Evolutionary conservation across 2,329 filamentous ascomycete species (phyloP).

Genomic region (Calonectria fujianensis): DNA sequence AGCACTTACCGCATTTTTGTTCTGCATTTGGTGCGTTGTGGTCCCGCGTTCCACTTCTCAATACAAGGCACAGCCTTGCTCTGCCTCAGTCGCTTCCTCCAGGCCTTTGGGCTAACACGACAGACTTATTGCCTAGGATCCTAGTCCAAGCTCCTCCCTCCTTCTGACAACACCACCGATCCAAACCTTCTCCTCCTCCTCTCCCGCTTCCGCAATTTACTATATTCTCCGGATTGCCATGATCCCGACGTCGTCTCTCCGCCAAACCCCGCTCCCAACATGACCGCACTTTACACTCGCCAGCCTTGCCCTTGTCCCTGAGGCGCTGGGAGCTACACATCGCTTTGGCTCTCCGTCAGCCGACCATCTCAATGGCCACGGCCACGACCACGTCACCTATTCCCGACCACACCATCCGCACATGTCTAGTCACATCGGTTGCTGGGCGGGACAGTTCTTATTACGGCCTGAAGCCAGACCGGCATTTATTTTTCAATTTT

Average conservation of each 20-base stretch:
- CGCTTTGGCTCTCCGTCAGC: constrained; percentile 25
- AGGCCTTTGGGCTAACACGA: constrained; percentile 33
- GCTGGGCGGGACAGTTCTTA: constrained; percentile 19
- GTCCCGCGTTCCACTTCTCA: neutral
- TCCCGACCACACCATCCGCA: constrained; percentile 14
- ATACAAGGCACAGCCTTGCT: constrained; percentile 32
- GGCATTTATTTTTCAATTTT: constrained; percentile 51
- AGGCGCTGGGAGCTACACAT: constrained; percentile 26
- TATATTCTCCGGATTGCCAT: neutral
- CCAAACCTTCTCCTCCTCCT: constrained; percentile 16
- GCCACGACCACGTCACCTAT: constrained; percentile 32
- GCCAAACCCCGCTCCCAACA: neutral
- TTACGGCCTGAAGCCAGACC: constrained; percentile 47
- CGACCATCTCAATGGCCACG: constrained; percentile 21
- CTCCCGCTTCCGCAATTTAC: neutral
- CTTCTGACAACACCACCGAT: constrained; percentile 34
- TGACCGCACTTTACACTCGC: neutral
- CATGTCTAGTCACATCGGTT: constrained; percentile 23
- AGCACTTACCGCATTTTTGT: neutral
- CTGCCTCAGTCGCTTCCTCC: constrained; percentile 13
- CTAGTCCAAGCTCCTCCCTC: constrained; percentile 36
- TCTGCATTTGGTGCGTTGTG: constrained; percentile 1
- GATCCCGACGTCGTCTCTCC: neutral
- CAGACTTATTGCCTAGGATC: constrained; percentile 40
- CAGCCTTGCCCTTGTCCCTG: constrained; percentile 12